Percentiles rank a stretch among this genome's conserved stretches.
Evolutionary conservation across 176 grass and related monocot genomes (phyloP).

Genomic region (Cenchrus purpureus): DNA sequence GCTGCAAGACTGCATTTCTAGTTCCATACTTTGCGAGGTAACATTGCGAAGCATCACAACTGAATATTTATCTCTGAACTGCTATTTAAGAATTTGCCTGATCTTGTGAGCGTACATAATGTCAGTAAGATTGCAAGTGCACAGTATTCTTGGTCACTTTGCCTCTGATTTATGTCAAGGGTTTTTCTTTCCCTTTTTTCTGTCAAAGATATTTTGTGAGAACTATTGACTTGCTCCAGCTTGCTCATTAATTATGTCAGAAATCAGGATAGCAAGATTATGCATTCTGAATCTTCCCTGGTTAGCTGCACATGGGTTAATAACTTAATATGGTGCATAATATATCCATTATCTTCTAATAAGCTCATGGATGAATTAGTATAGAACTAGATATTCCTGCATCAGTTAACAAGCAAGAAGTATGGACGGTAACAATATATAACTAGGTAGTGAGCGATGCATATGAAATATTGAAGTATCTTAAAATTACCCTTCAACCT

Average conservation of each 20-base stretch:
- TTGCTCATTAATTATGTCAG: neutral
- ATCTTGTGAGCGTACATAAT: neutral
- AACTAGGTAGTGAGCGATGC: neutral
- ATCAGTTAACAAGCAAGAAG: slow-evolving; percentile 13
- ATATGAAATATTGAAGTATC: neutral
- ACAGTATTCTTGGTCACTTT: neutral
- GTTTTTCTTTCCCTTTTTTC: neutral
- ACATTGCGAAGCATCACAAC: neutral
- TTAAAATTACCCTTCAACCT: neutral
- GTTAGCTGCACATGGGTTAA: neutral
- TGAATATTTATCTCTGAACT: neutral
- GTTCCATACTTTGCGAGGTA: slow-evolving; percentile 93
- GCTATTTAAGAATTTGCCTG: neutral
- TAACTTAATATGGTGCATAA: neutral
- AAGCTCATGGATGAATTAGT: neutral
- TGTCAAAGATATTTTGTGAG: neutral
- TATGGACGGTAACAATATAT: neutral
- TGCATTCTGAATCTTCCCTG: neutral
- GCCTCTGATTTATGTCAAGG: neutral
- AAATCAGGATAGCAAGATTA: neutral
- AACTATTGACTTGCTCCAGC: slow-evolving; percentile 2
- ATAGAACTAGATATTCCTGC: neutral
- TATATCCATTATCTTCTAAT: neutral
- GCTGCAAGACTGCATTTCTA: slow-evolving; percentile 67
- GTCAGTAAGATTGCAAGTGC: neutral